Conservation (phyloP, 805 yeast species). For the Lachancea nothofagi region DNA sequence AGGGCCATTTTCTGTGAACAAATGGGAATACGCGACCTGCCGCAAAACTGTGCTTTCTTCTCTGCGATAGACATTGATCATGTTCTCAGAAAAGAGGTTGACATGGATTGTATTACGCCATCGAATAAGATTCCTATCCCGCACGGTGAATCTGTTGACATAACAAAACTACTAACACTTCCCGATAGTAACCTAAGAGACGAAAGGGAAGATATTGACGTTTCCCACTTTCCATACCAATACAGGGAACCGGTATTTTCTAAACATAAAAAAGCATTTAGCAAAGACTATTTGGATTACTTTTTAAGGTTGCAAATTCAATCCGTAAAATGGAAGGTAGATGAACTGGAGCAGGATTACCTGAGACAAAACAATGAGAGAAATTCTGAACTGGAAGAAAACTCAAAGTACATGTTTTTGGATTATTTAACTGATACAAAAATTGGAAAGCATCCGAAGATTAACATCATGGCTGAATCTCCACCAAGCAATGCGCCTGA, state of each 20-base stretch:
- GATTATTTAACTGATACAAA: conserved; percentile 24
- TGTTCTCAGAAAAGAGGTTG: conserved; percentile 88
- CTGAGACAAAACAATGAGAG: conserved; percentile 3
- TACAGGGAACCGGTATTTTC: conserved; percentile 31
- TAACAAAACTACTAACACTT: conserved; percentile 44
- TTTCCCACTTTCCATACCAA: conserved; percentile 19
- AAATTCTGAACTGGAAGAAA: neutral
- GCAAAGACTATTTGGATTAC: conserved; percentile 23
- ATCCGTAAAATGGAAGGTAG: conserved; percentile 21
- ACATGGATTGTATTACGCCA: conserved; percentile 85
- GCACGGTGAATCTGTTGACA: conserved; percentile 74
- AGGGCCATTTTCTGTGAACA: conserved; percentile 93
- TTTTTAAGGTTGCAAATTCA: conserved; percentile 30
- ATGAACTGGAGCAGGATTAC: conserved; percentile 22
- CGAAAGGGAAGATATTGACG: conserved; percentile 18
- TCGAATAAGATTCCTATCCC: conserved; percentile 67
- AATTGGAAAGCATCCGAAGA: conserved; percentile 17
- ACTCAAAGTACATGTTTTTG: conserved; percentile 17
- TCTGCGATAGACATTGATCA: conserved; percentile 89
- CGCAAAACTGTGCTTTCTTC: conserved; percentile 93
- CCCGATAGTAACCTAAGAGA: conserved; percentile 25
- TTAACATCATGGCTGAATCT: conserved; percentile 19
- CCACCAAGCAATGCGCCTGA: neutral
- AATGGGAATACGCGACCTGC: conserved; percentile 80
- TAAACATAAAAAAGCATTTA: conserved; percentile 25